Base-by-base conservation (phyloP, 306 rosid genomes). In the Vigna radiata region DNA sequence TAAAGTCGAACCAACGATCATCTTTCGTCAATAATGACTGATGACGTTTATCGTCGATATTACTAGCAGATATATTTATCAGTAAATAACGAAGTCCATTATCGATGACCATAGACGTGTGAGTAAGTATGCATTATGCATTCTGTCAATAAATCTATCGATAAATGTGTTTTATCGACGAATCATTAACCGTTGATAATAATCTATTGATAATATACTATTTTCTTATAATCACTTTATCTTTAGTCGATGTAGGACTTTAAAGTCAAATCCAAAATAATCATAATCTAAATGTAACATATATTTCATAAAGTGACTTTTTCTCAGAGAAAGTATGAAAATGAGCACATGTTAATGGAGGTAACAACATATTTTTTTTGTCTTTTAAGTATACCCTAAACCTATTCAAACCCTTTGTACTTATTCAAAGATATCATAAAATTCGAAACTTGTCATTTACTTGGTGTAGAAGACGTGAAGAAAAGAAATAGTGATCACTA, bases 1-100 rank as follows among this genome's bases (percentile, higher is more conserved):
- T 25, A 2, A 25, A 25, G 27, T 25, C 27, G 3, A 25, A 25
- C 0, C 3, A 3, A 25, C 0, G 27, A 0, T 2, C 27, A 25
- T 25, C 3, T 0, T 3, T 0, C 3, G 0, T 25, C 3, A 25
- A 2, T 25, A 25, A 25, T 25, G 27, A 25, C 3, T 25, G 27
- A 25, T 25, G 27, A 25, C 1, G 27, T 25, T 25, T 25, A 25
- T 2, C 27, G 4, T 2, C 0, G 27, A 0, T 25, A 25, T 25
- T 25, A 25, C 4, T 0, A 0, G 0, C 3, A 3, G 0, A 25
- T 25, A 2, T 25, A 25, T 23, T 0, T 23, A 2, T 0, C 0
- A 3, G 0, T 25, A 25, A 25, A 3, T 25, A 25, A 25, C 3
- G 3, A 25, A 25, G 3, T 25, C 3, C 27, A 2, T 25, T 25